Base-by-base conservation (phyloP, 768 basidiomycete species). In the Naematelia encephala region DNA sequence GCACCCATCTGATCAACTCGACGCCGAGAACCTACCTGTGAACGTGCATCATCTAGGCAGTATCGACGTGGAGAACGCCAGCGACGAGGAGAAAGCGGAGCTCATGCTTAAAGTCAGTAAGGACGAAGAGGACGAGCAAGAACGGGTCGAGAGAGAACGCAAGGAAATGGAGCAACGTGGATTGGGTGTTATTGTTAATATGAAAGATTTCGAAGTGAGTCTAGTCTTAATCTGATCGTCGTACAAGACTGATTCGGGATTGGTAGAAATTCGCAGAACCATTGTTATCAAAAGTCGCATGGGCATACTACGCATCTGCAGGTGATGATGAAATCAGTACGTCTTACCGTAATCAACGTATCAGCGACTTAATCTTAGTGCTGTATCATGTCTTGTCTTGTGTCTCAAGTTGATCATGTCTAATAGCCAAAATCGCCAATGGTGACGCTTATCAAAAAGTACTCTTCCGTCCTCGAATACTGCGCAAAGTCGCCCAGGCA, bases 381-480 rank as follows among this genome's bases (percentile, higher is more conserved):
- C n/a, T n/a, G n/a, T 39, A 39, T 39, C 34, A 16, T 39, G 34
- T 16, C 34, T n/a, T n/a, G n/a, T n/a, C n/a, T n/a, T n/a, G n/a
- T 59, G 14, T 3, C 44, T 42, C 28, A 11, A 22, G 23, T 53
- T 49, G 25, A 2, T 34, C 8, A 39, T 16, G 34, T 16, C 34
- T 48, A 10, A 13, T 8, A 26, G 68, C 72, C 34, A 73, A 73
- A 53, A 62, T 58, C 43, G 53, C 59, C 30, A 73, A 73, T 49
- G 67, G 59, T 14, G 46, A 58, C 4, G 88, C 89, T n/a, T 92
- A 89, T 75, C 80, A 82, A 43, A 84, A 89, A 28, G 87, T 91
- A 75, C 90, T 89, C 78, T 93, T 94, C 77, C 82, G 85, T 55
- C 85, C 91, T 10, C 84, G 91, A 23, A 84, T 96, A 39, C 80